Evolutionary conservation across 306 rosid species (phyloP).

Genomic region (Malus orientalis): DNA sequence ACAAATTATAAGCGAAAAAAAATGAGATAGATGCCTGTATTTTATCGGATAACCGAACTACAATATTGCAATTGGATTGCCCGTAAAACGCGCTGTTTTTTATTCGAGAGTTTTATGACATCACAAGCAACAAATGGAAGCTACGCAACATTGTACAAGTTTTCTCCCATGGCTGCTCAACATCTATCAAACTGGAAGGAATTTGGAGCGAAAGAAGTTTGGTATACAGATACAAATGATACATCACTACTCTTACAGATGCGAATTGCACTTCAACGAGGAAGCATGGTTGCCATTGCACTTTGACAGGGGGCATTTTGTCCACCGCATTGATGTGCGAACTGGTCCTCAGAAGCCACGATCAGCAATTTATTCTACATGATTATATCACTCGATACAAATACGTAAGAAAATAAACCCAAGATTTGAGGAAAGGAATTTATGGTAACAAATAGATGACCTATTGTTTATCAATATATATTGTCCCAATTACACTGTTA

Average conservation of each 20-base stretch:
- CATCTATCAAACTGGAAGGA: background rate
- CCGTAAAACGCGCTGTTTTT: background rate
- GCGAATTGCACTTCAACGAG: background rate
- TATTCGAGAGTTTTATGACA: background rate
- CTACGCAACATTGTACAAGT: background rate
- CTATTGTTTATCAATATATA: no score
- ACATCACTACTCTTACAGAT: background rate
- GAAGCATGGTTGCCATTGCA: background rate
- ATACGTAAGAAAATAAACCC: background rate
- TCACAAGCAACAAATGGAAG: background rate
- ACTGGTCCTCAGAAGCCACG: slow-evolving; percentile 15
- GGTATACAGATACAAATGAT: background rate
- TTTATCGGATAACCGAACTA: background rate
- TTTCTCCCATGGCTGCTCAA: no score
- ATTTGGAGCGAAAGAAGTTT: background rate
- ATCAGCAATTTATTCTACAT: slow-evolving; percentile 32
- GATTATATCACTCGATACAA: background rate
- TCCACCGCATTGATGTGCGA: slow-evolving; percentile 10
- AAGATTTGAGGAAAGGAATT: background rate
- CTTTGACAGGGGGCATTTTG: background rate
- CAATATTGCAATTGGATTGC: background rate
- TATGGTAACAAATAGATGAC: background rate
- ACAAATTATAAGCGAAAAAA: no score
- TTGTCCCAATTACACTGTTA: no score
- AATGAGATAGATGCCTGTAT: no score